A percentile compares a stretch with the other conserved stretches of the same genome.
phyloP scores from a whole-genome alignment of 2,329 filamentous ascomycete genomes.

The Cryoendolithus antarcticus region DNA sequence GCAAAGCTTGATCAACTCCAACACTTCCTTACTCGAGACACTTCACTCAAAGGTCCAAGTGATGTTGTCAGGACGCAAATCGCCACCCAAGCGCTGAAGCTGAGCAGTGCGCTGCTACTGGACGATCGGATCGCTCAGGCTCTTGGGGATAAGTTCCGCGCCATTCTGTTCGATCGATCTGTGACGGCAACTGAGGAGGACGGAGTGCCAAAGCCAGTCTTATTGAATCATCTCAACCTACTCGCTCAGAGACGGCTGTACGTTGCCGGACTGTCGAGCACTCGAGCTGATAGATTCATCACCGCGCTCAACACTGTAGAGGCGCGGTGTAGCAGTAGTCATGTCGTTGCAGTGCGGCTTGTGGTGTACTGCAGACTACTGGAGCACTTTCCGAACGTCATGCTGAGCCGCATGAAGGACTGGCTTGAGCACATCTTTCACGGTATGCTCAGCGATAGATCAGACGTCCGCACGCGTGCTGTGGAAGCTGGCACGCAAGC shows the following conservation, averaged over 20 bases:
- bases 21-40: conserved; percentile 74
- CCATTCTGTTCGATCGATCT: conserved; percentile 69
- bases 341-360: conserved; percentile 64
- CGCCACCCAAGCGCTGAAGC: conserved; percentile 61
- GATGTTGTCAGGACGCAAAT: conserved; percentile 52
- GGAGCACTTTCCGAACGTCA: conserved; percentile 55
- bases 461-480: conserved; percentile 63
- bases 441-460: conserved; percentile 66
- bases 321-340: conserved; percentile 63
- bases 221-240: conserved; percentile 68
- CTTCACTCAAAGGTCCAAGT: conserved; percentile 46
- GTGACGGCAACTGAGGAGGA: conserved; percentile 59
- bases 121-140: conserved; percentile 57
- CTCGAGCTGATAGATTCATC: conserved; percentile 60
- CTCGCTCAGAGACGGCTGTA: conserved; percentile 71
- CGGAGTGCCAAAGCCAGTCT: conserved; percentile 59
- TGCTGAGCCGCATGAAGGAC: conserved; percentile 55
- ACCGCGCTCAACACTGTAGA: conserved; percentile 60
- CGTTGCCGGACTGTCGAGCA: conserved; percentile 57
- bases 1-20: conserved; percentile 66
- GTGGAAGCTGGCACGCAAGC: conserved; percentile 63
- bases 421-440: conserved; percentile 78
- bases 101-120: conserved; percentile 66
- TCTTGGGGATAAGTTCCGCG: conserved; percentile 65
- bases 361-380: conserved; percentile 68